Percentiles rank a stretch among this genome's conserved stretches.
These are phyloP conservation scores for Pseudomassariella vexata DNA, from an alignment of 2,329 filamentous ascomycete genomes.

Conservation along the genomic window DNA sequence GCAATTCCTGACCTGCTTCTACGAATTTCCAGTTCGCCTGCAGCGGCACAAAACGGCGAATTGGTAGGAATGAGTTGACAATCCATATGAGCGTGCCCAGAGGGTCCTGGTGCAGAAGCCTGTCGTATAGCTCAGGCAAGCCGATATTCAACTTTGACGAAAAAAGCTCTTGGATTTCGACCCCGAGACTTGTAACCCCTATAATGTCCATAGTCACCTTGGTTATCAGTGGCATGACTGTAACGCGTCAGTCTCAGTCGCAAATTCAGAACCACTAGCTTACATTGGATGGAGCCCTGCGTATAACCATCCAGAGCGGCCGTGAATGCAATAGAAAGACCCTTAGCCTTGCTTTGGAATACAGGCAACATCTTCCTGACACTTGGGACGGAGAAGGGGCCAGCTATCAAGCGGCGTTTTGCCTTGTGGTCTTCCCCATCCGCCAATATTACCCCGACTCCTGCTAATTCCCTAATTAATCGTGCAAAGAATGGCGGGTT, in stretches of 20 bases:
- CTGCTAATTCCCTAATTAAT: constrained; percentile 28
- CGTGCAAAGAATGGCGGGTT: constrained; percentile 28
- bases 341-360: constrained; percentile 26
- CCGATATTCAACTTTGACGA: constrained; percentile 9
- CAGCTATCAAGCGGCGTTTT: constrained; percentile 26
- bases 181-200: constrained; percentile 26
- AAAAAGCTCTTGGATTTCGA: constrained; percentile 26
- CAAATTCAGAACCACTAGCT: background rate
- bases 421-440: constrained; percentile 28
- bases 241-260: background rate
- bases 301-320: constrained; percentile 14
- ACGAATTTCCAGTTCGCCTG: constrained; percentile 32
- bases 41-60: constrained; percentile 29
- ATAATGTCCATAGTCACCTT: constrained; percentile 28
- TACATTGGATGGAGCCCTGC: constrained; percentile 20
- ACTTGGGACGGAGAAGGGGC: constrained; percentile 28
- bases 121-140: constrained; percentile 25
- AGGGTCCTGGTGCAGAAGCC: constrained; percentile 21
- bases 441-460: constrained; percentile 28
- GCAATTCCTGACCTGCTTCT: constrained; percentile 24
- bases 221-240: constrained; percentile 21
- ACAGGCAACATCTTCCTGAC: constrained; percentile 30
- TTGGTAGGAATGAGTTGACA: constrained; percentile 24
- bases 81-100: constrained; percentile 20
- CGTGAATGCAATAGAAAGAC: constrained; percentile 23